These are phyloP conservation scores for Grosmannia serpens DNA, from an alignment of 2,329 filamentous ascomycete species.

Conservation along the genomic window DNA sequence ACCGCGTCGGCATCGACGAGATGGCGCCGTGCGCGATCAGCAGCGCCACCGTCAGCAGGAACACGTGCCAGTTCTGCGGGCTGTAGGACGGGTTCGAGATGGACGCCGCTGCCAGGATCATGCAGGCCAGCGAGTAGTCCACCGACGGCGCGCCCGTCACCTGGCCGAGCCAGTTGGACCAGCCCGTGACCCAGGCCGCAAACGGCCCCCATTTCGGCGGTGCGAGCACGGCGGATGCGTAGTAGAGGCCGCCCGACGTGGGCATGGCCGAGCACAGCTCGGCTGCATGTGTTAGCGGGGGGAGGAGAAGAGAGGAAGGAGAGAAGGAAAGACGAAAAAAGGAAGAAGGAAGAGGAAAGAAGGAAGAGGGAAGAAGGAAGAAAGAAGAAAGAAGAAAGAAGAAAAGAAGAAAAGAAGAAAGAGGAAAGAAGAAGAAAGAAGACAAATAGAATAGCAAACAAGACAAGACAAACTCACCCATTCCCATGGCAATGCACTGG, in stretches of 20 bases:
- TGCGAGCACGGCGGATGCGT: constrained; percentile 60
- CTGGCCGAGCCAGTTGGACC: constrained; percentile 60
- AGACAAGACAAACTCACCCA: constrained; percentile 25
- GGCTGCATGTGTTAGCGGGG: constrained; percentile 16
- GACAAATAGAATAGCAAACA: not conserved
- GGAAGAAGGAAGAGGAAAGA: not conserved
- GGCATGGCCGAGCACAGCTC: constrained; percentile 66
- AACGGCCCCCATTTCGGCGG: constrained; percentile 54
- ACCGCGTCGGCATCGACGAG: constrained; percentile 59
- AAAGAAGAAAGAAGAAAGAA: not conserved
- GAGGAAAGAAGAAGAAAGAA: not conserved
- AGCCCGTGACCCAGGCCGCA: constrained; percentile 57
- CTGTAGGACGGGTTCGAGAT: constrained; percentile 55
- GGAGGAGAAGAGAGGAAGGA: not conserved
- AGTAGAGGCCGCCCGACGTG: constrained; percentile 62
- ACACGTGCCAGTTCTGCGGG: constrained; percentile 55
- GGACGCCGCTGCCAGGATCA: constrained; percentile 61
- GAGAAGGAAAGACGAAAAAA: not conserved
- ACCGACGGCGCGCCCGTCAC: constrained; percentile 56
- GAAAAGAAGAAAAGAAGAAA: not conserved
- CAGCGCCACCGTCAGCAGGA: constrained; percentile 53
- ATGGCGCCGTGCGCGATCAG: constrained; percentile 58
- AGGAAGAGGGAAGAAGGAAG: not conserved
- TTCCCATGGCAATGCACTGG: constrained; percentile 55
- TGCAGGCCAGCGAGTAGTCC: constrained; percentile 54